Evolutionary conservation across 805 yeast genomes (phyloP).

Genomic region (Yamadazyma tumulicola): DNA sequence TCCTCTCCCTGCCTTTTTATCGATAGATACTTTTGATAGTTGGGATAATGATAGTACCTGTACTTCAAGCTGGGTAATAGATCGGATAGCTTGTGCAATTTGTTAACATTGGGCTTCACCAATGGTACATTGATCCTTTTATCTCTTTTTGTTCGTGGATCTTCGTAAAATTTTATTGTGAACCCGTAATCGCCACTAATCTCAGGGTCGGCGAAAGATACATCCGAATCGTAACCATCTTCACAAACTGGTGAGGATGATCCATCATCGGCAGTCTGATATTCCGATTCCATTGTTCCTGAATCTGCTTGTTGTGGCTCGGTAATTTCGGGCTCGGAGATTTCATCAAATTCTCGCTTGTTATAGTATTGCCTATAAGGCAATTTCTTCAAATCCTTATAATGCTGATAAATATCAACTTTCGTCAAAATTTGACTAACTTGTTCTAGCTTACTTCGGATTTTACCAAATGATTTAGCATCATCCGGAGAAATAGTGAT

Average conservation of each 20-base stretch:
- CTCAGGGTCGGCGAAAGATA: conserved; percentile 52
- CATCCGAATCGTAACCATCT: conserved; percentile 43
- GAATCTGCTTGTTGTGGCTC: background rate
- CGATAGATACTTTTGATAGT: conserved; percentile 6
- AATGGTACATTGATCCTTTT: conserved; percentile 44
- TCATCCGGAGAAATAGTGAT: conserved; percentile 55
- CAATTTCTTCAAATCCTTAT: conserved; percentile 16
- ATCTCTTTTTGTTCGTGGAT: conserved; percentile 9
- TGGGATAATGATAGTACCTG: conserved; percentile 30
- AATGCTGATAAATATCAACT: conserved; percentile 20
- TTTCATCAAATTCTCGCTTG: conserved; percentile 33
- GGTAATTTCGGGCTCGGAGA: conserved; percentile 13
- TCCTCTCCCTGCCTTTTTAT: background rate
- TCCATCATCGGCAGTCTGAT: conserved; percentile 13
- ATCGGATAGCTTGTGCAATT: conserved; percentile 33
- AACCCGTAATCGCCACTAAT: conserved; percentile 49
- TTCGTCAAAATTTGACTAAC: conserved; percentile 22
- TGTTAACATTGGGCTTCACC: conserved; percentile 37
- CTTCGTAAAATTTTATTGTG: conserved; percentile 33
- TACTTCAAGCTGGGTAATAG: conserved; percentile 26
- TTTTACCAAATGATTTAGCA: conserved; percentile 50
- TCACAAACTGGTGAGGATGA: no score
- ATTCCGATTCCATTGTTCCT: conserved; percentile 1
- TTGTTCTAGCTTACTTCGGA: conserved; percentile 55
- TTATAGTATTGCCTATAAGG: conserved; percentile 18